Percentiles rank a stretch among this genome's conserved stretches.
These are phyloP conservation scores for Wallacemonas collosoma DNA, from an alignment of 208 protist species.

Conservation along the genomic window DNA sequence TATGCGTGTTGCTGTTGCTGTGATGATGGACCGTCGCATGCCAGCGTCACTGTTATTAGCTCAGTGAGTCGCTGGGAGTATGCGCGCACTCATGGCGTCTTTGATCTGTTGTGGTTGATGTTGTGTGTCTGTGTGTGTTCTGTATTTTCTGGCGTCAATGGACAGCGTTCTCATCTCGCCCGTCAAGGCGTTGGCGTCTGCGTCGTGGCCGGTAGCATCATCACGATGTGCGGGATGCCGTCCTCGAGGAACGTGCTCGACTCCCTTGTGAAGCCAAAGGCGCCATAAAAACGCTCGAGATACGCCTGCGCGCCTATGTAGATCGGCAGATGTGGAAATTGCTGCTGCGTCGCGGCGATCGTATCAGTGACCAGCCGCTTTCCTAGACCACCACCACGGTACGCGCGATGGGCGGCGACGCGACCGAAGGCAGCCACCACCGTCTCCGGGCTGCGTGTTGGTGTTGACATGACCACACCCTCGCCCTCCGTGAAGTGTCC, in stretches of 20 bases:
- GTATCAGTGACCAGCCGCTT: slow-evolving; percentile 4
- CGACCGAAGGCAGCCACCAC: slow-evolving; percentile 3
- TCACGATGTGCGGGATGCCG: slow-evolving; percentile 7
- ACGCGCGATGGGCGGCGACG: not conserved
- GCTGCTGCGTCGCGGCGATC: not conserved
- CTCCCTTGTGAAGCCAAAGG: slow-evolving; percentile 4
- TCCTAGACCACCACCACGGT: not conserved
- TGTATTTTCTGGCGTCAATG: too few relatives aligned
- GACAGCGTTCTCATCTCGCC: too few relatives aligned
- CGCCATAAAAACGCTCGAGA: slow-evolving; percentile 9
- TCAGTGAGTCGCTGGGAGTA: too few relatives aligned
- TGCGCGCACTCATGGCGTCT: too few relatives aligned
- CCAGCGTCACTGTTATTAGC: too few relatives aligned
- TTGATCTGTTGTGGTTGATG: not conserved
- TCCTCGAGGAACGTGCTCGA: slow-evolving; percentile 9
- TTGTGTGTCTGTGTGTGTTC: not conserved
- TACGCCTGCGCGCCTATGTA: slow-evolving; percentile 16
- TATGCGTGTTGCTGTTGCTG: too few relatives aligned
- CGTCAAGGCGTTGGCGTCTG: too few relatives aligned
- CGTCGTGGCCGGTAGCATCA: not conserved
- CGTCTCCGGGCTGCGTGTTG: not conserved
- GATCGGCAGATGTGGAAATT: not conserved
- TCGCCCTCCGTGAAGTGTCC: slow-evolving; percentile 10
- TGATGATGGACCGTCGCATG: too few relatives aligned
- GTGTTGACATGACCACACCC: not conserved